Percentiles rank a stretch among this genome's conserved stretches.
These are phyloP conservation scores for Salvia hispanica DNA, from an alignment of 257 asterid genomes.

Conservation along the genomic window DNA sequence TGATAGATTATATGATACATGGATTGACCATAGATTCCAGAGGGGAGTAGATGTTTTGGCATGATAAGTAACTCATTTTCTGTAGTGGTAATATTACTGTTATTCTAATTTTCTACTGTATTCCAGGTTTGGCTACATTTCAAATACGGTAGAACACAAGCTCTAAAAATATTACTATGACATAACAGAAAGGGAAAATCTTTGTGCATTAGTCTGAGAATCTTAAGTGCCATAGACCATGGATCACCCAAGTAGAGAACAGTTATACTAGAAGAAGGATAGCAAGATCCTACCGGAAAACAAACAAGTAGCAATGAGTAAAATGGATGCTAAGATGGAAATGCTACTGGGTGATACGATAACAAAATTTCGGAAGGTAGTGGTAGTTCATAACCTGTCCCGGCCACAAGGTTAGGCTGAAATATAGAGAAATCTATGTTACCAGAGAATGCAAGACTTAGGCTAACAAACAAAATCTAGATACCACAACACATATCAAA, in stretches of 20 bases:
- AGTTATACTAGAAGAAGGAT: background rate
- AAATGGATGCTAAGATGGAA: slow-evolving; percentile 2
- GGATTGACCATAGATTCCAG: background rate
- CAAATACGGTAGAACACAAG: background rate
- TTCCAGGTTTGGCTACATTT: background rate
- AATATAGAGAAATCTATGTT: background rate
- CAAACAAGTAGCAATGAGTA: background rate
- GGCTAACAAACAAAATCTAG: too few species aligned
- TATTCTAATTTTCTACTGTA: too few species aligned
- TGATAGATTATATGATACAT: background rate
- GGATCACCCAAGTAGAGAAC: background rate
- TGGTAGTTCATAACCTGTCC: background rate
- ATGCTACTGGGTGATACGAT: background rate
- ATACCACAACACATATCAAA: too few species aligned
- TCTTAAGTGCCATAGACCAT: background rate
- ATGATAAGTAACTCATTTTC: background rate
- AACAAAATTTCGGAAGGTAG: background rate
- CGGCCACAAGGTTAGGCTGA: background rate
- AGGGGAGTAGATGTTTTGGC: background rate
- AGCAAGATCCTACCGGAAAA: slow-evolving; percentile 8
- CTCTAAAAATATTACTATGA: background rate
- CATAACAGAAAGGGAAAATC: slow-evolving; percentile 4
- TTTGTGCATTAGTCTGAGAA: slow-evolving; percentile 1
- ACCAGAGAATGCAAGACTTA: background rate
- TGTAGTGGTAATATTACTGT: background rate